Conservation (phyloP, 257 asterid species). For the Buddleja alternifolia region DNA sequence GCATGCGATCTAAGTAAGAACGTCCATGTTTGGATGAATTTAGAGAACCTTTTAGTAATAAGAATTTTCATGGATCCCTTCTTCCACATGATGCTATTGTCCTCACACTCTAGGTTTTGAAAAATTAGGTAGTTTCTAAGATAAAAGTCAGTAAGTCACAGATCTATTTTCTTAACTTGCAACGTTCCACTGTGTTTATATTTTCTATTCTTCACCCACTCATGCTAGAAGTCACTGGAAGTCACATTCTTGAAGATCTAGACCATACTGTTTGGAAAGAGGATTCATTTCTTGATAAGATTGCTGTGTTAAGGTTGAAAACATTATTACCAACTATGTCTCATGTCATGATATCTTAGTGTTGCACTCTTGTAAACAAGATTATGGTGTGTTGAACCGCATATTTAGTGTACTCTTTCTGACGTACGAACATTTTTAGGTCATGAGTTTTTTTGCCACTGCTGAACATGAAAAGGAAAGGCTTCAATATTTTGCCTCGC, state of each 20-base stretch:
- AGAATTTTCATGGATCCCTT: neutral
- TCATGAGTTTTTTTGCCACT: constrained; percentile 85
- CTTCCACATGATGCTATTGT: neutral
- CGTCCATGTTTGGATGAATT: neutral
- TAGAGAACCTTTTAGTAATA: neutral
- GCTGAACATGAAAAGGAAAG: constrained; percentile 96
- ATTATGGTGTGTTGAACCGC: neutral
- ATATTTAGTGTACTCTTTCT: constrained; percentile 14
- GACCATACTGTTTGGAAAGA: neutral
- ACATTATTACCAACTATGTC: neutral
- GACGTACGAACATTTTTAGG: constrained; percentile 46
- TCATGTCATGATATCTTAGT: constrained; percentile 4
- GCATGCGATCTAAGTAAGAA: neutral
- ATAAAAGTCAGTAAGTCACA: neutral
- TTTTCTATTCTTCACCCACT: neutral
- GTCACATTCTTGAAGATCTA: constrained; percentile 7
- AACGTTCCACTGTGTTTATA: constrained; percentile 3
- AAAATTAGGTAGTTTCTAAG: neutral
- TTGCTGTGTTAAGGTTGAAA: constrained; percentile 1
- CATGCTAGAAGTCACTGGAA: neutral
- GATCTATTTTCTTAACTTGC: constrained; percentile 4
- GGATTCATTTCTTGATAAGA: neutral
- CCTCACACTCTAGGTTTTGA: constrained; percentile 4
- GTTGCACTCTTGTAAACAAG: constrained; percentile 3
- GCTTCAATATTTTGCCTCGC: constrained; percentile 82